Evolutionary conservation across 2,329 filamentous ascomycete genomes (phyloP).

Genomic region (Aspergillus novofumigatus): DNA sequence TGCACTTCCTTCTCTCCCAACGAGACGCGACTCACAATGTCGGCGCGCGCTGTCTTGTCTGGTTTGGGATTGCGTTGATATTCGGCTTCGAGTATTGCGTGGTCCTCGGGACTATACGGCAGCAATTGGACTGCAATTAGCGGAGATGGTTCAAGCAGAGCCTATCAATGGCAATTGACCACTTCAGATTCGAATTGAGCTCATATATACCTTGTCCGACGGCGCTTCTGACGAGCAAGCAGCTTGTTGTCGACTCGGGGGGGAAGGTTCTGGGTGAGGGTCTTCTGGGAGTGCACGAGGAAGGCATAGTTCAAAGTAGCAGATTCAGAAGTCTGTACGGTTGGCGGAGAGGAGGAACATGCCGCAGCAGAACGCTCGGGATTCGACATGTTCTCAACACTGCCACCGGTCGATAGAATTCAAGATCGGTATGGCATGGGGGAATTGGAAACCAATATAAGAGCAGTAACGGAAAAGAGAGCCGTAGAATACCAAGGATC

Average conservation of each 20-base stretch:
- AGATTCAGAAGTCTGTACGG: slow-evolving; percentile 29
- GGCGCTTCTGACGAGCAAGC: slow-evolving; percentile 57
- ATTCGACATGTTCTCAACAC: slow-evolving; percentile 30
- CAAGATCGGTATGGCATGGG: slow-evolving; percentile 14
- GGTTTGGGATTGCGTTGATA: slow-evolving; percentile 84
- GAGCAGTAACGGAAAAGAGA: slow-evolving; percentile 7
- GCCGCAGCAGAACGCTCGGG: slow-evolving; percentile 27
- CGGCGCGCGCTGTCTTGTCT: slow-evolving; percentile 79
- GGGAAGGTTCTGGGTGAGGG: slow-evolving; percentile 52
- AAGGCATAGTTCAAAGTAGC: slow-evolving; percentile 48
- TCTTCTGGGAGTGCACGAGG: slow-evolving; percentile 57
- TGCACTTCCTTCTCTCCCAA: slow-evolving; percentile 95
- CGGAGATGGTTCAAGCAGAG: background rate
- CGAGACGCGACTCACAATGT: slow-evolving; percentile 78
- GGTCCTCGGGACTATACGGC: slow-evolving; percentile 70
- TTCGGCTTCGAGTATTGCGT: slow-evolving; percentile 79
- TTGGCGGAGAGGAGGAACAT: slow-evolving; percentile 32
- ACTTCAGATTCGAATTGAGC: slow-evolving; percentile 8
- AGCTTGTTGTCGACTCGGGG: slow-evolving; percentile 58
- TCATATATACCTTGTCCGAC: slow-evolving; percentile 55
- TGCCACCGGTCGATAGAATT: slow-evolving; percentile 9
- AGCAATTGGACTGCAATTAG: slow-evolving; percentile 4
- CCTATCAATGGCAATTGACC: background rate
- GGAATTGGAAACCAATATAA: slow-evolving; percentile 3
- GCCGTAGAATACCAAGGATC: slow-evolving; percentile 6